Evolutionary conservation across 83 land plant species (phyloP), one percentile per base, ranked within the genome.

Genomic region (Picea engelmannii): DNA sequence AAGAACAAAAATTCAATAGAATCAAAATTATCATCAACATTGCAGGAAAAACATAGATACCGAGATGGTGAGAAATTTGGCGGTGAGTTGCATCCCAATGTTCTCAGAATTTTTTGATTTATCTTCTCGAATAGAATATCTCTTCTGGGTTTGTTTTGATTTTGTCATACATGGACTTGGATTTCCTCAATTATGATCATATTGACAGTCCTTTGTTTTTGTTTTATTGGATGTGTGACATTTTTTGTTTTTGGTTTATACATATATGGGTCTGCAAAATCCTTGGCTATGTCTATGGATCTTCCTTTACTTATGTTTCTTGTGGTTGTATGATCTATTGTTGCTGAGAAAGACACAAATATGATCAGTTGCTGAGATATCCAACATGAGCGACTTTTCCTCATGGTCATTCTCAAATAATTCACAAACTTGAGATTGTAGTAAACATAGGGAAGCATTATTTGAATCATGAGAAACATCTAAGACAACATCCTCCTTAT

Each of bases 71-170:
- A 74, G 16, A 74, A 47, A 9, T 6, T 74, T 11, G 52, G 23
- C 60, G 5, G 77, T 74, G 77, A 74, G 77, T 74, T 47, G 12
- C 49, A 47, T 74, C 49, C 59, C 3, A n/a, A 0, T 74, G 49
- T 24, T 9, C 76, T 13, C 16, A 21, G 58, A 47, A 11, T 74
- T 47, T 6, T n/a, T 20, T 17, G 47, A 55, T 52, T 52, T 21
- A 15, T 74, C 16, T 74, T 47, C n/a, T 40, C 18, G 2, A 38
- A 70, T 70, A n/a, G 23, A 20, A 18, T 7, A 40, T 18, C 7
- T 70, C 49, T 17, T 70, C 75, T 70, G 75, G 75, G 75, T 15
- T 20, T 70, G 47, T 44, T 70, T 40, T 70, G 21, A 70, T 38
- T 70, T 70, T 70, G 40, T 44, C 31, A 38, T 20, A 40, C 16